These are phyloP conservation scores for Blastocystis sp. DNA, from an alignment of 352 stramenopile genomes.

Conservation along the genomic window DNA sequence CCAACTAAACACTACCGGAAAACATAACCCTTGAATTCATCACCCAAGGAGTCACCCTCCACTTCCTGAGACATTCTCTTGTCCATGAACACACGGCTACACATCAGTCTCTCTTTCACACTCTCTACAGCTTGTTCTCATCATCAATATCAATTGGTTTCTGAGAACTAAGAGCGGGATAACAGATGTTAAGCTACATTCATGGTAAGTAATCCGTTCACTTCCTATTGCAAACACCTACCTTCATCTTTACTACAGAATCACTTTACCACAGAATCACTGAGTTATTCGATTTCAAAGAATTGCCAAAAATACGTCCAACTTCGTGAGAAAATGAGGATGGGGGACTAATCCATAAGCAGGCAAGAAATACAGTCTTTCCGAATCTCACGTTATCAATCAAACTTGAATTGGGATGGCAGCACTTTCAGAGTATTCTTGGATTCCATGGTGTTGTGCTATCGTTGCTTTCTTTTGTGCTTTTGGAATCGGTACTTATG, in stretches of 20 bases:
- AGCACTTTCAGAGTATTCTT: slow-evolving; percentile 9
- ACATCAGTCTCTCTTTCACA: no score
- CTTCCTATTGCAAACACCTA: background rate
- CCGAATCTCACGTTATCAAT: background rate
- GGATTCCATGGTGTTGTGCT: slow-evolving; percentile 60
- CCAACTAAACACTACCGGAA: slow-evolving; percentile 98
- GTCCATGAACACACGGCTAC: no score
- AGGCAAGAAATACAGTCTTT: background rate
- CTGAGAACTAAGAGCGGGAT: slow-evolving; percentile 88
- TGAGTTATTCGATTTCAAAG: background rate
- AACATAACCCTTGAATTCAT: no score
- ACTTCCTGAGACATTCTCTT: no score
- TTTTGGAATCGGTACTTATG: slow-evolving; percentile 66
- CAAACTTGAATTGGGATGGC: slow-evolving; percentile 25
- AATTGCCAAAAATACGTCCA: background rate
- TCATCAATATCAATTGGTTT: slow-evolving; percentile 99
- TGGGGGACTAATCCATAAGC: background rate
- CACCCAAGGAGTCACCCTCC: no score
- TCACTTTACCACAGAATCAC: background rate
- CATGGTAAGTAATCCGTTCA: slow-evolving; percentile 64
- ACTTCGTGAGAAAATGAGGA: background rate
- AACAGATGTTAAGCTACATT: slow-evolving; percentile 99
- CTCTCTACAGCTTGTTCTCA: slow-evolving; percentile 96
- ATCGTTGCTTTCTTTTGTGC: slow-evolving; percentile 68
- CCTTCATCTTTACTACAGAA: no score